These are phyloP conservation scores for Ostreobium quekettii DNA, from an alignment of 139 green algal species.

Conservation along the genomic window DNA sequence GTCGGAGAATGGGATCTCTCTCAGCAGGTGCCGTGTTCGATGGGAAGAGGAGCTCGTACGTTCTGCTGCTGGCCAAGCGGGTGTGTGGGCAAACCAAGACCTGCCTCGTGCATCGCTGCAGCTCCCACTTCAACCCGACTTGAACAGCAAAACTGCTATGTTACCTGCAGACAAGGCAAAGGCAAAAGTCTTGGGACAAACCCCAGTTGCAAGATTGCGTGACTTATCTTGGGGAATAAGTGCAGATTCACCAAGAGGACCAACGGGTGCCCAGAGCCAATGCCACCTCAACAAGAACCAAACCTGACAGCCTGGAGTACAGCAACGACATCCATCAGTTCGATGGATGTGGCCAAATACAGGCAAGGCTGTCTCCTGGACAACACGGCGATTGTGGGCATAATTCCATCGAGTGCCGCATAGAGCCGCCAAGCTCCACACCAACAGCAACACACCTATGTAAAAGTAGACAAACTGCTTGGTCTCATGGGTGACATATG, in stretches of 20 bases:
- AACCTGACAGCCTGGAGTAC: not conserved
- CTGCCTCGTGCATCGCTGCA: no score
- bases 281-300: not conserved
- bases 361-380: no score
- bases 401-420: not conserved
- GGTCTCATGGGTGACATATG: constrained; percentile 96
- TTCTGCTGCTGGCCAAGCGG: no score
- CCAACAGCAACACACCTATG: constrained; percentile 37
- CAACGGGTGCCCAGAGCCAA: not conserved
- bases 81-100: no score
- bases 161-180: constrained; percentile 38
- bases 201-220: not conserved
- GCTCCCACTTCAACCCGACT: constrained; percentile 76
- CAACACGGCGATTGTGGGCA: no score
- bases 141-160: constrained; percentile 89
- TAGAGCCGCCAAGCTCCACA: not conserved
- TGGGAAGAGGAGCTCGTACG: no score
- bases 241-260: not conserved
- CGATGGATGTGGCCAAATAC: no score
- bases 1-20: no score
- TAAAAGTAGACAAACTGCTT: constrained; percentile 99
- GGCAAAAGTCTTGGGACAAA: not conserved
- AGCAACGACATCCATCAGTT: no score
- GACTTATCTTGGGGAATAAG: not conserved
- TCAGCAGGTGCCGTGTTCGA: no score